These are phyloP conservation scores for Populus pruinosa DNA, from an alignment of 345 rosid species.

Conservation along the genomic window DNA sequence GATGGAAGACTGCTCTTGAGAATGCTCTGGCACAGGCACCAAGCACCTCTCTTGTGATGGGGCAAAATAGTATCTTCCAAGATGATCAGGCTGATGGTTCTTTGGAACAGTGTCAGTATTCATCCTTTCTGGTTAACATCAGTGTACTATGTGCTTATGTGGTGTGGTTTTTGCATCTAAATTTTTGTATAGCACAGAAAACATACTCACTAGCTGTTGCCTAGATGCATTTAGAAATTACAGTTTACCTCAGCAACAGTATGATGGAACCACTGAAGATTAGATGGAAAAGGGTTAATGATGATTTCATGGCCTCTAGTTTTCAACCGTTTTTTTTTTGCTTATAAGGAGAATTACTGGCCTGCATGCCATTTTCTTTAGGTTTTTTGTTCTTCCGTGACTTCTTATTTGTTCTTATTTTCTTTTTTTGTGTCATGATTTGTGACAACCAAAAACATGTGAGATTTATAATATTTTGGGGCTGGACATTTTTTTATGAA, in stretches of 20 bases:
- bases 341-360: too few species aligned
- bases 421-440: too few species aligned
- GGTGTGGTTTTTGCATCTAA: neutral
- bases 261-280: neutral
- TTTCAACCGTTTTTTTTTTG: too few species aligned
- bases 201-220: neutral
- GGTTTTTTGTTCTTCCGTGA: too few species aligned
- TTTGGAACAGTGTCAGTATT: constrained; percentile 36
- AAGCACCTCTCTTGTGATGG: constrained; percentile 58
- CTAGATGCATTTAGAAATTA: neutral
- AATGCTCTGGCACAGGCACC: constrained; percentile 92
- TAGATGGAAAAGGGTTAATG: neutral
- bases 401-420: too few species aligned
- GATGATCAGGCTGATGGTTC: constrained; percentile 60
- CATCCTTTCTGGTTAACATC: neutral
- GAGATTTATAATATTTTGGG: neutral
- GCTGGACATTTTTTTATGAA: neutral
- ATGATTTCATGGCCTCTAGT: too few species aligned
- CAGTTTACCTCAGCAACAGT: neutral
- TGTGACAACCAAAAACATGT: too few species aligned
- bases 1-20: constrained; percentile 92
- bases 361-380: too few species aligned
- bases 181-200: neutral
- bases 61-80: constrained; percentile 73
- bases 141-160: neutral